Conservation (phyloP, 148 eudicot species). For the Vaccinium macrocarpon region DNA sequence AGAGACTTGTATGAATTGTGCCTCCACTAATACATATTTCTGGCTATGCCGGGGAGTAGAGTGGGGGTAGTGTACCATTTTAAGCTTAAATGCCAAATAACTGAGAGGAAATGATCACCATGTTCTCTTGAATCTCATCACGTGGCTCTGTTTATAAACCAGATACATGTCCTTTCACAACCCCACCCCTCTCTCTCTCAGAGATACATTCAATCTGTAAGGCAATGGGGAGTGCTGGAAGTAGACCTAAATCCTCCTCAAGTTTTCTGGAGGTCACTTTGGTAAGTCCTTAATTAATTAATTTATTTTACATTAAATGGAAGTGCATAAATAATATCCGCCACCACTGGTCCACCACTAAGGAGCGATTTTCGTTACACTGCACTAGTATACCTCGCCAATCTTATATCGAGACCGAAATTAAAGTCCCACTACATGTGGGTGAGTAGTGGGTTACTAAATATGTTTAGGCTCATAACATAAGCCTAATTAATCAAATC, state of each 20-base stretch:
- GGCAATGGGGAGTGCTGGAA: too few species aligned
- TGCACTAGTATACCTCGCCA: too few species aligned
- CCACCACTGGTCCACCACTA: too few species aligned
- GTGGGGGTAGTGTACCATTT: neutral
- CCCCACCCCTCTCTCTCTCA: neutral
- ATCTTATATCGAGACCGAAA: too few species aligned
- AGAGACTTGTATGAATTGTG: too few species aligned
- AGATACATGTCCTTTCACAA: neutral
- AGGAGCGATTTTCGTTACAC: too few species aligned
- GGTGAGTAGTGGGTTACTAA: too few species aligned
- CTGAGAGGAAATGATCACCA: neutral
- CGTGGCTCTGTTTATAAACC: neutral
- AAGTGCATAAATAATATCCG: too few species aligned
- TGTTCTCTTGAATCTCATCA: conserved; percentile 14
- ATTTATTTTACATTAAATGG: too few species aligned
- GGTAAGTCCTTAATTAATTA: neutral
- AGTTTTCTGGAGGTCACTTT: neutral
- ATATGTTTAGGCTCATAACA: too few species aligned
- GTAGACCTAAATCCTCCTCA: neutral
- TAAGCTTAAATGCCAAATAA: neutral
- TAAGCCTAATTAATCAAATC: neutral
- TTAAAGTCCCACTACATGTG: too few species aligned
- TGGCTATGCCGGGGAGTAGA: neutral
- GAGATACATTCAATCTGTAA: neutral
- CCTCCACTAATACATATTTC: too few species aligned